These are phyloP conservation scores for Citeromyces hawaiiensis DNA, from an alignment of 1,139 yeast genomes.

Conservation along the genomic window DNA sequence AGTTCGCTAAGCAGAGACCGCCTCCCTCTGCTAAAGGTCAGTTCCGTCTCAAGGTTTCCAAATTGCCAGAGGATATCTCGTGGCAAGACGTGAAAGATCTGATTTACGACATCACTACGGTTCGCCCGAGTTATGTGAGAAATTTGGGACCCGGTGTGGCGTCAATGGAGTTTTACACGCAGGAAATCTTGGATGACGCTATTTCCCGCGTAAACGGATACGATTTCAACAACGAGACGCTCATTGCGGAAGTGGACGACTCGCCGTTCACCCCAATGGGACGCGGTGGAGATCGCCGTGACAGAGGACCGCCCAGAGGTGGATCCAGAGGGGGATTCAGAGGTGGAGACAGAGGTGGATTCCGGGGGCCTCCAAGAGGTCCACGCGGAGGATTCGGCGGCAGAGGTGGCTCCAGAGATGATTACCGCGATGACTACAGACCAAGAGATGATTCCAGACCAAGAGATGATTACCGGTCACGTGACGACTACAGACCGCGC, in stretches of 20 bases:
- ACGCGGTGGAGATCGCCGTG: constrained; percentile 29
- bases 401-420: constrained; percentile 26
- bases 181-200: constrained; percentile 63
- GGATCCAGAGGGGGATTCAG: constrained; percentile 28
- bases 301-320: constrained; percentile 35
- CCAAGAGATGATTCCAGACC: constrained; percentile 26
- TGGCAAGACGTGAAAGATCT: constrained; percentile 83
- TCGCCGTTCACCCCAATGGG: constrained; percentile 39
- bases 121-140: constrained; percentile 58
- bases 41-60: constrained; percentile 54
- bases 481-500: constrained; percentile 23
- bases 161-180: constrained; percentile 56
- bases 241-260: constrained; percentile 67
- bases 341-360: constrained; percentile 21
- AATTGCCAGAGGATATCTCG: constrained; percentile 62
- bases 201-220: constrained; percentile 56
- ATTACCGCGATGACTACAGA: constrained; percentile 27
- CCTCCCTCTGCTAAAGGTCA: constrained; percentile 42
- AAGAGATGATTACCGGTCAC: constrained; percentile 8
- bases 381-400: constrained; percentile 17
- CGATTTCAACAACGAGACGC: constrained; percentile 49
- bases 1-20: constrained; percentile 50
- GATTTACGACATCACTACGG: constrained; percentile 54
- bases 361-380: constrained; percentile 18
- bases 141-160: constrained; percentile 66